A percentile compares a stretch with the other conserved stretches of the same genome.
Evolutionary conservation across 345 rosid genomes (phyloP).

Genomic region (Eucalyptus cloeziana): DNA sequence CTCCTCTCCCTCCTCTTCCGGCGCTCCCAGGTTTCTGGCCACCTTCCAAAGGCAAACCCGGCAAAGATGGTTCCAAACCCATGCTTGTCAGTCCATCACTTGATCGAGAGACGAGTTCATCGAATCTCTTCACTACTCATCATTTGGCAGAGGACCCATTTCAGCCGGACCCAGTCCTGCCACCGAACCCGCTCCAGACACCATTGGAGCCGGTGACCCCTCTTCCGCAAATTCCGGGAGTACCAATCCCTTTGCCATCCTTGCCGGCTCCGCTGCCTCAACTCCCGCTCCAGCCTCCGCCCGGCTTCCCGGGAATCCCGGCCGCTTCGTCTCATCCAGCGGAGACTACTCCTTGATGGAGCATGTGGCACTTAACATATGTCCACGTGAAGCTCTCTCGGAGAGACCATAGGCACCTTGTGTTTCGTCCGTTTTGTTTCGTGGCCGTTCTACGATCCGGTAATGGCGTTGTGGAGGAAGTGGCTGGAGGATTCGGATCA

Average conservation of each 20-base stretch:
- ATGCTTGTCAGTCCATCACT: background rate
- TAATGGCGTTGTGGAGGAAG: background rate
- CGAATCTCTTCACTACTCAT: background rate
- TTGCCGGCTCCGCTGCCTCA: conserved; percentile 26
- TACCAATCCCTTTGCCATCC: conserved; percentile 11
- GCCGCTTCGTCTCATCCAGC: conserved; percentile 17
- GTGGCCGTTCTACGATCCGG: background rate
- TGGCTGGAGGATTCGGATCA: background rate
- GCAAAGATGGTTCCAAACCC: conserved; percentile 7
- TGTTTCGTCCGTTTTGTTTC: background rate
- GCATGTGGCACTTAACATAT: background rate
- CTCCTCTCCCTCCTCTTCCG: conserved; percentile 40
- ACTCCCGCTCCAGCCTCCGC: conserved; percentile 14
- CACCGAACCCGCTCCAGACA: background rate
- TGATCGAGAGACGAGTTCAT: background rate
- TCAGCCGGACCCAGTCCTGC: background rate
- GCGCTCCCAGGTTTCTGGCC: background rate
- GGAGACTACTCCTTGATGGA: conserved; percentile 8
- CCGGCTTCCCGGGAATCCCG: conserved; percentile 23
- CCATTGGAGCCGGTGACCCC: background rate
- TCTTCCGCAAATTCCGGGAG: conserved; percentile 1
- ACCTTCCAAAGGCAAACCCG: background rate
- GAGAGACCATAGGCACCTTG: background rate
- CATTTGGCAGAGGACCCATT: conserved; percentile 5
- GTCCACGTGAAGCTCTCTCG: background rate